Evolutionary conservation across 371 early-diverging fungal species (phyloP).

Genomic region (Rhizomucor pusillus): DNA sequence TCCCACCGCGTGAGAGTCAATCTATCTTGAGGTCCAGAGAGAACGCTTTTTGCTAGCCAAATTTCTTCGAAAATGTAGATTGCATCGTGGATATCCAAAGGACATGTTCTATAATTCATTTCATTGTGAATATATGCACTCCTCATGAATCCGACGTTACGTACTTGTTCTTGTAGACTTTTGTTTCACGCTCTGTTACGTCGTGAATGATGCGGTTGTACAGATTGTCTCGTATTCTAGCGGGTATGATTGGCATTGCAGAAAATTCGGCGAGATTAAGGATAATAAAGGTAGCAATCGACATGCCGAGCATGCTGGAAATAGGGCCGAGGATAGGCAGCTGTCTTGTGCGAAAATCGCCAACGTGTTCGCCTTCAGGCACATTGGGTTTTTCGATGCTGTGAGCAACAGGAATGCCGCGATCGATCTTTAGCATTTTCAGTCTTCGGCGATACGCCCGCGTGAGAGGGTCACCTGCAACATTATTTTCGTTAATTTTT

Average conservation of each 20-base stretch:
- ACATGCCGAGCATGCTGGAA: slow-evolving; percentile 91
- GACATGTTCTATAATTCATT: slow-evolving; percentile 4
- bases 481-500: neutral
- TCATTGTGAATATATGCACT: neutral
- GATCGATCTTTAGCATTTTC: slow-evolving; percentile 66
- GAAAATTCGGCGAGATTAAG: slow-evolving; percentile 73
- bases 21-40: slow-evolving; percentile 73
- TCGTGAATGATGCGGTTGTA: slow-evolving; percentile 76
- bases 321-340: slow-evolving; percentile 84
- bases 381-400: slow-evolving; percentile 82
- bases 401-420: slow-evolving; percentile 84
- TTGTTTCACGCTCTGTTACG: slow-evolving; percentile 63
- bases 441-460: slow-evolving; percentile 79
- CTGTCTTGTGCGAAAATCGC: slow-evolving; percentile 65
- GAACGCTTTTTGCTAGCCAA: slow-evolving; percentile 72
- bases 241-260: slow-evolving; percentile 66
- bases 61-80: slow-evolving; percentile 85
- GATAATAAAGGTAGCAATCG: slow-evolving; percentile 85
- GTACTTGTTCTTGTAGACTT: slow-evolving; percentile 43
- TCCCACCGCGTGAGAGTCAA: slow-evolving; percentile 78
- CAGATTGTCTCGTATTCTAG: slow-evolving; percentile 72
- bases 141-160: neutral
- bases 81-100: slow-evolving; percentile 64
- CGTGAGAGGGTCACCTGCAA: slow-evolving; percentile 88
- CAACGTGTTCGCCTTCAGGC: slow-evolving; percentile 26